phyloP scores from a whole-genome alignment of 257 asterid species.

The Eustoma russellianum region DNA sequence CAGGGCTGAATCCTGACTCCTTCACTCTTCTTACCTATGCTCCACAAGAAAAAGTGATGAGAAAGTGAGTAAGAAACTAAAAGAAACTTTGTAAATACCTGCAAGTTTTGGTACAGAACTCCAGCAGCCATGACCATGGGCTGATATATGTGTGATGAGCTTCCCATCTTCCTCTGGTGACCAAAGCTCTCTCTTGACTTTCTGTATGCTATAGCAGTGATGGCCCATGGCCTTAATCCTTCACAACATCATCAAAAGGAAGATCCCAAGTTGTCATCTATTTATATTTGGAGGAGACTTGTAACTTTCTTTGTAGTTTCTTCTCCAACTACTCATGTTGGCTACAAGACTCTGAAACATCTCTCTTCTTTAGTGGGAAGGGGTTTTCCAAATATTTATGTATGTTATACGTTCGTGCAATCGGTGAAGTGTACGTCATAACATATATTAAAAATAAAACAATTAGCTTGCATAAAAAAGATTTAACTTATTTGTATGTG shows the following conservation, averaged over 20 bases:
- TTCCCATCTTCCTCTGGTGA: slow-evolving; percentile 93
- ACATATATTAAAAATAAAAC: neutral
- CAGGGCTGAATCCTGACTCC: too few relatives aligned
- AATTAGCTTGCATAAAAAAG: slow-evolving; percentile 4
- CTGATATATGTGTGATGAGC: slow-evolving; percentile 54
- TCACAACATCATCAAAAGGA: slow-evolving; percentile 4
- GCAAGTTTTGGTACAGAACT: slow-evolving; percentile 68
- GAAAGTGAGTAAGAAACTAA: neutral
- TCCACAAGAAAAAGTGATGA: neutral
- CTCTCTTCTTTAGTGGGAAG: neutral
- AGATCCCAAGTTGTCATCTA: slow-evolving; percentile 10
- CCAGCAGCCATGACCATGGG: slow-evolving; percentile 93
- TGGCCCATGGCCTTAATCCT: slow-evolving; percentile 44
- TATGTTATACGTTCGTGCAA: slow-evolving; percentile 24
- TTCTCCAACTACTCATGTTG: slow-evolving; percentile 17
- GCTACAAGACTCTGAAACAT: neutral
- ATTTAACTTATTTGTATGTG: too few relatives aligned
- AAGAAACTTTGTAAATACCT: neutral
- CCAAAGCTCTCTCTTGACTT: slow-evolving; percentile 91
- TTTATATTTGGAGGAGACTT: slow-evolving; percentile 9
- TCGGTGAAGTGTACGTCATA: slow-evolving; percentile 53
- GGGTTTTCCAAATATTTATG: slow-evolving; percentile 35
- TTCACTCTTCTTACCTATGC: too few relatives aligned
- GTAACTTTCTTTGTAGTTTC: neutral
- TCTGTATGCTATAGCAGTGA: slow-evolving; percentile 93